Percentiles rank a stretch among this genome's conserved stretches.
Evolutionary conservation across 495 filamentous ascomycete species (phyloP).

Genomic region (Xylaria venustula): DNA sequence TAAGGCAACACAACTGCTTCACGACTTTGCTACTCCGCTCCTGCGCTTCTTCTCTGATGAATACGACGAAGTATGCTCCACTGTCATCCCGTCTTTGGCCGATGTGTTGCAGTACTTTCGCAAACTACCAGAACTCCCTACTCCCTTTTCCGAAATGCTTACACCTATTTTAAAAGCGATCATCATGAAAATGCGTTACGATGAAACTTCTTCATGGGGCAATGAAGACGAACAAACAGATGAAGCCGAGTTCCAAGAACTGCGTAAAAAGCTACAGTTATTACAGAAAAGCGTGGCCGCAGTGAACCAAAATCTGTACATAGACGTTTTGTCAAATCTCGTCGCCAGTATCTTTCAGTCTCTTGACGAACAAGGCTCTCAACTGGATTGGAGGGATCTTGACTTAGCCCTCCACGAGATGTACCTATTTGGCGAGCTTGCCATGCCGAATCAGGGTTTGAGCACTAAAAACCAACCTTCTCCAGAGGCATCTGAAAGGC

Average conservation of each 20-base stretch:
- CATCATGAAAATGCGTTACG: slow-evolving; percentile 92
- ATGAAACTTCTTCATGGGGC: slow-evolving; percentile 91
- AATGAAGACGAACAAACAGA: slow-evolving; percentile 93
- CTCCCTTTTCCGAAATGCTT: slow-evolving; percentile 72
- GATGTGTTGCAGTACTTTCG: slow-evolving; percentile 87
- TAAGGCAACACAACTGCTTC: slow-evolving; percentile 71
- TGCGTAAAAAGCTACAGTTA: slow-evolving; percentile 81
- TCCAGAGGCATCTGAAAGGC: slow-evolving; percentile 67
- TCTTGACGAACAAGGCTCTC: slow-evolving; percentile 64
- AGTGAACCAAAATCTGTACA: slow-evolving; percentile 80
- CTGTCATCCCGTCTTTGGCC: slow-evolving; percentile 84
- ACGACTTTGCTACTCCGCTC: slow-evolving; percentile 78
- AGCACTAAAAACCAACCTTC: slow-evolving; percentile 79
- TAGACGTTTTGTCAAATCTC: slow-evolving; percentile 78
- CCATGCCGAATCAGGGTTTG: slow-evolving; percentile 77
- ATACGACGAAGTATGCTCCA: slow-evolving; percentile 95
- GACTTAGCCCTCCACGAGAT: slow-evolving; percentile 97
- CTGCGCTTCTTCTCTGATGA: slow-evolving; percentile 95
- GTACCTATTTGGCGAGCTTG: slow-evolving; percentile 92
- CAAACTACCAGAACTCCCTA: slow-evolving; percentile 65
- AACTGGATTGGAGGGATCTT: slow-evolving; percentile 90
- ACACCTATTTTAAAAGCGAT: slow-evolving; percentile 86
- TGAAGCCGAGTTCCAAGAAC: slow-evolving; percentile 96
- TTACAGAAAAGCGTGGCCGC: slow-evolving; percentile 87
- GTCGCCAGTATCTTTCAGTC: slow-evolving; percentile 79